Evolutionary conservation across 768 basidiomycete genomes (phyloP), one percentile per base, ranked within the genome.

Genomic region (Hemileccinum rubropunctum): DNA sequence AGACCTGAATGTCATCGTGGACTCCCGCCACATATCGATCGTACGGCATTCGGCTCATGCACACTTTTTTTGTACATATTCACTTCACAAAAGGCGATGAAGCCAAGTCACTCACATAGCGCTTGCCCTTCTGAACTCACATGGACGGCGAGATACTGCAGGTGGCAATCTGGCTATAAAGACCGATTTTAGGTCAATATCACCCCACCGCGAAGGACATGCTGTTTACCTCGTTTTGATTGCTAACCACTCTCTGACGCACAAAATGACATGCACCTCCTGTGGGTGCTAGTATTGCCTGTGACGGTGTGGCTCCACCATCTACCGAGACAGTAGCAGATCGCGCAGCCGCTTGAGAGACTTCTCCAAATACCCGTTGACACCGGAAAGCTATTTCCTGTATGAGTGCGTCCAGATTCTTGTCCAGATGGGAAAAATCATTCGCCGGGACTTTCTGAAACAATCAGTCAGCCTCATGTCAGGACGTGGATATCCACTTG

Each of bases 321-420:
- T 61, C 64, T 34, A 49, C 51, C 54, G 59, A 58, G 54, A 77
- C 66, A 46, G 66, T 67, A 56, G 83, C 80, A 53, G 84, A 81
- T 59, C 85, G 82, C 60, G 79, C 78, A 43, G 80, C 74, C 42
- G 86, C 85, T 52, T 73, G 74, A 53, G 83, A 77, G 55, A 83
- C 86, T 59, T 76, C 74, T 54, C 68, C 70, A 68, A 90, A 89
- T 49, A 86, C 68, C 62, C 69, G 69, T 52, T 81, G 78, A 70
- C 86, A 87, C 54, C 76, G 72, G 57, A 60, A 66, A 40, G 82
- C 82, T 58, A 88, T 69, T 63, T 84, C 82, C 58, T 80, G 76
- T 42, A 83, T 67, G 57, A 90, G 73, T 26, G 75, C 76, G 54
- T 83, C 80, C 59, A 91, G 71, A 69, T 88, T 89, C 65, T 79